Evolutionary conservation across 108 stramenopile genomes (phyloP), one percentile per base, ranked within the genome.

Genomic region (Cyclotella atomus): DNA sequence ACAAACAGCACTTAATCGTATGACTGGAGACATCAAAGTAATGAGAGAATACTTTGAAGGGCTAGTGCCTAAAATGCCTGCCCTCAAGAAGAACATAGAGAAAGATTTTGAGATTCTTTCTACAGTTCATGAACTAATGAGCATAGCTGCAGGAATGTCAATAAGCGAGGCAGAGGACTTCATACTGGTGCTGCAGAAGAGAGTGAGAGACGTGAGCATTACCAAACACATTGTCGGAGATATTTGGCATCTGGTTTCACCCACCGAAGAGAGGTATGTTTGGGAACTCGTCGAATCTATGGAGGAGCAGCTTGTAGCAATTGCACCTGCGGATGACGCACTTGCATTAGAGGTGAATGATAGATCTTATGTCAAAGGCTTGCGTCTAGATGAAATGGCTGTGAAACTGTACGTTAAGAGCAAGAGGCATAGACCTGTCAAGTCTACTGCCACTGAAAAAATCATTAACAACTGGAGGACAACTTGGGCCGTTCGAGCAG

Each of bases 161-260:
- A 73, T 78, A 8, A 91, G 88, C 23, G 87, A 89, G 36, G 79
- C 87, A 34, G 76, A 83, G 23, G 93, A 95, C 59, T 91, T 91
- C 66, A 81, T 92, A 46, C 64, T 89, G 47, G 76, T 90, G 2
- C 47, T 95, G 9, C 93, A 95, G 74, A 95, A 95, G 66, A 70
- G 81, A 34, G 80, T 95, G 16, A 60, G 78, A 38, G 88, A 95
- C 60, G 78, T 91, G 29, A 77, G 84, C 21, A 87, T 95, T 63
- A 89, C 90, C 12, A 90, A 89, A 52, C 81, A 86, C 36, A 83
- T 91, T 12, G 88, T 95, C 29, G 91, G 93, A 29, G 91, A 95
- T 71, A 63, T 95, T 41, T 95, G 86, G 76, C 93, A 95, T 52
- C 70, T 88, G 25, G 84, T 92, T 19, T 83, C 87, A 32, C 91